phyloP scores from a whole-genome alignment of 805 yeast species.

The Nadsonia fulvescens region DNA sequence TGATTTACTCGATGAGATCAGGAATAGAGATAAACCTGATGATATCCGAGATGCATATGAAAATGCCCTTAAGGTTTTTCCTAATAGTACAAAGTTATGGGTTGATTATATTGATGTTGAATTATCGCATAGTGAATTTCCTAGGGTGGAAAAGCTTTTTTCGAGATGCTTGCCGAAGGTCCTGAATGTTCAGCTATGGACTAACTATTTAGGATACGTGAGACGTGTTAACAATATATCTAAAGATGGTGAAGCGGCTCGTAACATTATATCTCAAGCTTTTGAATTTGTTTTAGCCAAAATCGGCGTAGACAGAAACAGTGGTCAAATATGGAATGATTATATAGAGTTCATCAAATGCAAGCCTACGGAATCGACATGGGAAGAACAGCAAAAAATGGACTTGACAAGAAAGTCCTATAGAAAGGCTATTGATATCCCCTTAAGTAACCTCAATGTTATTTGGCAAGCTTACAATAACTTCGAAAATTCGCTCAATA shows the following conservation, averaged over 20 bases:
- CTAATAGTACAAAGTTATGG: conserved; percentile 61
- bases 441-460: conserved; percentile 54
- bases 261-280: conserved; percentile 58
- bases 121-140: conserved; percentile 44
- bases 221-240: conserved; percentile 44
- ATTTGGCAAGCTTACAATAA: conserved; percentile 67
- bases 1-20: conserved; percentile 30
- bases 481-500: conserved; percentile 66
- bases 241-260: conserved; percentile 69
- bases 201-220: conserved; percentile 60
- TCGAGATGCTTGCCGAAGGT: conserved; percentile 42
- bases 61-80: conserved; percentile 43
- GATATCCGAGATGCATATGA: conserved; percentile 42
- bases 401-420: conserved; percentile 62
- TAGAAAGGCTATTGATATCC: conserved; percentile 53
- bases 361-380: conserved; percentile 38
- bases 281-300: conserved; percentile 64
- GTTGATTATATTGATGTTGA: conserved; percentile 48
- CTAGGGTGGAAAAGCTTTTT: conserved; percentile 47
- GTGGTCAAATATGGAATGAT: conserved; percentile 63
- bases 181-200: conserved; percentile 54
- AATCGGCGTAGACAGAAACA: conserved; percentile 61
- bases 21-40: conserved; percentile 37
- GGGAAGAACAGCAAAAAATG: conserved; percentile 71
- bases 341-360: conserved; percentile 60